Evolutionary conservation across 75 land plant species (phyloP).

Genomic region (Larix kaempferi): DNA sequence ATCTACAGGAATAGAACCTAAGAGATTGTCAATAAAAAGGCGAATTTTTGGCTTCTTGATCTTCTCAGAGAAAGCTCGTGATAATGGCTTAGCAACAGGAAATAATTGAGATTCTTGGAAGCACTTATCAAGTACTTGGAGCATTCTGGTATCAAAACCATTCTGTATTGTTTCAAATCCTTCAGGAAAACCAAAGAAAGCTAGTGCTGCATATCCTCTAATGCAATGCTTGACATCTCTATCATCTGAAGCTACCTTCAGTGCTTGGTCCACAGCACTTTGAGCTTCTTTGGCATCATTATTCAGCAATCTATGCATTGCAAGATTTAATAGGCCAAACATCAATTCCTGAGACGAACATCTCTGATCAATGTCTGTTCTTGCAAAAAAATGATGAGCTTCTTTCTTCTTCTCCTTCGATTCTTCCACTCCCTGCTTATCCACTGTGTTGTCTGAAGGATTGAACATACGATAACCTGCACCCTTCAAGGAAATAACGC

Average conservation of each 20-base stretch:
- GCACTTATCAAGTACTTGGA: conserved; percentile 39
- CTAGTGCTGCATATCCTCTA: conserved; percentile 51
- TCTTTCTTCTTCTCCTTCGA: neutral
- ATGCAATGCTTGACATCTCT: conserved; percentile 49
- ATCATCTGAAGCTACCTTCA: conserved; percentile 34
- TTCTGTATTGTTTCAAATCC: conserved; percentile 4
- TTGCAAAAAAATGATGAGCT: conserved; percentile 2
- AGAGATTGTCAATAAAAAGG: conserved; percentile 40
- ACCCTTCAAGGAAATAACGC: conserved; percentile 8
- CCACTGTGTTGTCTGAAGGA: conserved; percentile 6
- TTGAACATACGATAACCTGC: neutral
- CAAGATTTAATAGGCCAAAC: conserved; percentile 70
- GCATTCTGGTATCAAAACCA: conserved; percentile 5
- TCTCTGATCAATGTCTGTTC: neutral
- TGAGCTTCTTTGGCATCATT: conserved; percentile 39
- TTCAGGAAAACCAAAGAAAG: conserved; percentile 11
- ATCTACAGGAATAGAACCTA: conserved; percentile 58
- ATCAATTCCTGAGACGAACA: conserved; percentile 30
- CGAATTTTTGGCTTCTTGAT: conserved; percentile 60
- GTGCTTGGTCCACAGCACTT: conserved; percentile 41
- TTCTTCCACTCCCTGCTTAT: conserved; percentile 5
- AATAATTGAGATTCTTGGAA: conserved; percentile 21
- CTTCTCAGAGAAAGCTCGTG: conserved; percentile 36
- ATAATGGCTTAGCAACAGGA: conserved; percentile 29
- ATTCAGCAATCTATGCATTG: conserved; percentile 42